Evolutionary conservation across 2,329 filamentous ascomycete genomes (phyloP).

Genomic region (Zasmidium angulare): DNA sequence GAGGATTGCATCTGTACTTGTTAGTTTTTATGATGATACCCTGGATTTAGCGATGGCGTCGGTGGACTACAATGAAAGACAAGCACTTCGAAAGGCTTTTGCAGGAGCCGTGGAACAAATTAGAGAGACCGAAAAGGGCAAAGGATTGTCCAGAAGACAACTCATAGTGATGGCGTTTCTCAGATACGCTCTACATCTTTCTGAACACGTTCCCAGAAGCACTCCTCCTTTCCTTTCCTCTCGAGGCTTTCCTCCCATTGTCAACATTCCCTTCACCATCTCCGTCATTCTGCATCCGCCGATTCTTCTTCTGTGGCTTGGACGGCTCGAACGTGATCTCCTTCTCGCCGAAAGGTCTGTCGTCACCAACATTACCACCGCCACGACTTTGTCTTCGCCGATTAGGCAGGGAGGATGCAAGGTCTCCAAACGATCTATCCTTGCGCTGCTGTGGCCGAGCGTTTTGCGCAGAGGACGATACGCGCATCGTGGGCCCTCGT

Average conservation of each 20-base stretch:
- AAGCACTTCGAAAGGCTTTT: not conserved
- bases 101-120: not conserved
- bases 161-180: not conserved
- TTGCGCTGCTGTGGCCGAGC: conserved; percentile 42
- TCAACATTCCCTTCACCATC: conserved; percentile 28
- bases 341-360: conserved; percentile 52
- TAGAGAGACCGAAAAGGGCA: not conserved
- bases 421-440: conserved; percentile 59
- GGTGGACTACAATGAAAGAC: not conserved
- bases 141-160: not conserved
- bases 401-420: conserved; percentile 45
- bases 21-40: conserved; percentile 18
- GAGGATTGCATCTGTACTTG: not conserved
- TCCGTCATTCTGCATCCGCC: conserved; percentile 24
- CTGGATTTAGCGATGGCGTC: conserved; percentile 14
- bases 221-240: conserved; percentile 59
- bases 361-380: conserved; percentile 28
- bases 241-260: conserved; percentile 26
- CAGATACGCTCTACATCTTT: conserved; percentile 50
- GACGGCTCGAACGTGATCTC: conserved; percentile 72
- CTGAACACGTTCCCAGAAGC: conserved; percentile 76
- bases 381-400: conserved; percentile 25
- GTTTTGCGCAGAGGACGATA: conserved; percentile 50
- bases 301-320: conserved; percentile 40
- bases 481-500: conserved; percentile 52